Evolutionary conservation across 805 yeast species (phyloP).

Genomic region (Spathaspora passalidarum): DNA sequence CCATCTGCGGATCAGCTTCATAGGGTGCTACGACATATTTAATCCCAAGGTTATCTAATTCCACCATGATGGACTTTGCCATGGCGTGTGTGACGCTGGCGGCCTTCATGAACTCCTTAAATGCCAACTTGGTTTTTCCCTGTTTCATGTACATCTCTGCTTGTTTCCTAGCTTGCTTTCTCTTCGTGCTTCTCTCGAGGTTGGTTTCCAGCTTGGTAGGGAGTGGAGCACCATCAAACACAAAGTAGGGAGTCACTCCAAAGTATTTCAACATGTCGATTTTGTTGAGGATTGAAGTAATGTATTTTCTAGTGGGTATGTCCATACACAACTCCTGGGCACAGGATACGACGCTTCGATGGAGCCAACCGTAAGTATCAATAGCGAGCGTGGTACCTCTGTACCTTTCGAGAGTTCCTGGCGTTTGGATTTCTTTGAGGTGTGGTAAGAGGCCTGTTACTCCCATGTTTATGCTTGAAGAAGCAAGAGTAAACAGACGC

Average conservation of each 20-base stretch:
- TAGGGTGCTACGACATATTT: constrained; percentile 91
- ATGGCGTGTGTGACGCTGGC: constrained; percentile 86
- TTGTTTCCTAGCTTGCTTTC: constrained; percentile 55
- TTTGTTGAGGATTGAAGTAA: constrained; percentile 66
- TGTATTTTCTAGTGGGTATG: constrained; percentile 65
- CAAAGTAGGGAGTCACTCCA: constrained; percentile 79
- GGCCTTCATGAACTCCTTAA: constrained; percentile 68
- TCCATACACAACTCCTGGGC: constrained; percentile 77
- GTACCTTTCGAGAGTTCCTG: constrained; percentile 54
- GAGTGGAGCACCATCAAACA: constrained; percentile 88
- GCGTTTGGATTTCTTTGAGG: constrained; percentile 68
- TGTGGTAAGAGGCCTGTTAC: constrained; percentile 79
- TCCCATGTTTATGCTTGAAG: constrained; percentile 52
- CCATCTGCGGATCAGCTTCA: constrained; percentile 98
- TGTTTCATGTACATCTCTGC: constrained; percentile 51
- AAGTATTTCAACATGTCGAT: constrained; percentile 63
- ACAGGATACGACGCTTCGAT: constrained; percentile 78
- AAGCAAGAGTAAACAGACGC: not conserved
- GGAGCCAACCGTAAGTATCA: constrained; percentile 98
- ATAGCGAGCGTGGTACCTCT: constrained; percentile 79
- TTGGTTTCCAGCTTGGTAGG: constrained; percentile 80
- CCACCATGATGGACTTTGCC: constrained; percentile 83
- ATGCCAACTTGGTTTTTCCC: constrained; percentile 62
- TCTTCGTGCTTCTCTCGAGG: constrained; percentile 50
- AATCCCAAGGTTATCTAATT: constrained; percentile 54